These are phyloP conservation scores for Cutaneotrichosporon dermatis DNA, from an alignment of 1,284 basidiomycete genomes.

Conservation along the genomic window DNA sequence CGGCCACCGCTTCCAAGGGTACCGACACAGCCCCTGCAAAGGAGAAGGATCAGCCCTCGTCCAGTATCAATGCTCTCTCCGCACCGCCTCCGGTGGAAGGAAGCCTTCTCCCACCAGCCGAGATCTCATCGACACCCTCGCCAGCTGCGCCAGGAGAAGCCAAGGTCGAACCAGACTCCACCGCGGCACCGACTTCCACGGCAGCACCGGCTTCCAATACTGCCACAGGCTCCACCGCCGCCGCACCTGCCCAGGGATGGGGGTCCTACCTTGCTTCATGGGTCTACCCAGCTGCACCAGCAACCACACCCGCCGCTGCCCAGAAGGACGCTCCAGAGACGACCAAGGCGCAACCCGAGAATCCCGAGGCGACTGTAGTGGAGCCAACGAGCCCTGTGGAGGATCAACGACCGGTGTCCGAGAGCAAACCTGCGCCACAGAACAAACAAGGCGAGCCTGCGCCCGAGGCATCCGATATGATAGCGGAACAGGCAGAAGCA, in stretches of 20 bases:
- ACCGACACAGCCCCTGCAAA: background rate
- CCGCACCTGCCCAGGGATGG: constrained; percentile 20
- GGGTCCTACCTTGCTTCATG: constrained; percentile 32
- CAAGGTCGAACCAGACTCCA: no score
- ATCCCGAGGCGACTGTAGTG: constrained; percentile 1
- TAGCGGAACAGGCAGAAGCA: background rate
- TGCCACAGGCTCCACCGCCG: background rate
- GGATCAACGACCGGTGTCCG: constrained; percentile 15
- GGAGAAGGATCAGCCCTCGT: background rate
- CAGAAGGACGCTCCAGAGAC: background rate
- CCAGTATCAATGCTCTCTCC: background rate
- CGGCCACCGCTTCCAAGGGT: no score
- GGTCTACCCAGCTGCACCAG: constrained; percentile 14
- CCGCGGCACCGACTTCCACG: no score
- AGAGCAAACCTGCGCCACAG: background rate
- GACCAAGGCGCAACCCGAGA: background rate
- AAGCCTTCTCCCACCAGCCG: background rate
- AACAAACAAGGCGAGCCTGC: no score
- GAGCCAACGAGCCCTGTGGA: constrained; percentile 12
- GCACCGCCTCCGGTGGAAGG: background rate
- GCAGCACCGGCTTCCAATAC: no score
- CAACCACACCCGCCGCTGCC: background rate
- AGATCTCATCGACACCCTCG: background rate
- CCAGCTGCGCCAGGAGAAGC: no score
- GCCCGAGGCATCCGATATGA: no score